These are phyloP conservation scores for Rhynchosporium agropyri DNA, from an alignment of 2,329 filamentous ascomycete genomes.

Conservation along the genomic window DNA sequence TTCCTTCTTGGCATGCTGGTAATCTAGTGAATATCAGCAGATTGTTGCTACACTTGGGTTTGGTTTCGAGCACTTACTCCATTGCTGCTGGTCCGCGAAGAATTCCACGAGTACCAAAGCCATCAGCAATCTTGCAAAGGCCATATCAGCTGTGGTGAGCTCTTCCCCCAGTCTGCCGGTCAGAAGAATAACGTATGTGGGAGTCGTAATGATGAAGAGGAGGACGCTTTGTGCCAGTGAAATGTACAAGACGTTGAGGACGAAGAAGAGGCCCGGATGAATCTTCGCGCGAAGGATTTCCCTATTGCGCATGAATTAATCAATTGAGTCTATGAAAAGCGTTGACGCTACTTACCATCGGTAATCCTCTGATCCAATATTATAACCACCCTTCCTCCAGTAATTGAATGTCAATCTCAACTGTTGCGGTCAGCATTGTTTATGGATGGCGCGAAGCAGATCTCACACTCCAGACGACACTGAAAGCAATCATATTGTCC, in stretches of 20 bases:
- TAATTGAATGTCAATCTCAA: slow-evolving; percentile 91
- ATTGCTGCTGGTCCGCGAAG: slow-evolving; percentile 91
- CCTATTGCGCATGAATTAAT: slow-evolving; percentile 48
- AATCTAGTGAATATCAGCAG: slow-evolving; percentile 53
- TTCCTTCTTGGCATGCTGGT: slow-evolving; percentile 75
- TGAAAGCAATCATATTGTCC: slow-evolving; percentile 72
- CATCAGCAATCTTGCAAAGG: slow-evolving; percentile 58
- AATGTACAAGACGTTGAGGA: slow-evolving; percentile 91
- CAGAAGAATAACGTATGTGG: slow-evolving; percentile 82
- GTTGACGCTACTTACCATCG: slow-evolving; percentile 62
- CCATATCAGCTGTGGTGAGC: slow-evolving; percentile 56
- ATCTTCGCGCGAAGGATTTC: slow-evolving; percentile 69
- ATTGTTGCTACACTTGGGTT: slow-evolving; percentile 8
- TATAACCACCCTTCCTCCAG: slow-evolving; percentile 92
- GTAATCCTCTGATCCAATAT: slow-evolving; percentile 89
- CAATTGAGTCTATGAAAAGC: not conserved
- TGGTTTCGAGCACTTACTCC: slow-evolving; percentile 59
- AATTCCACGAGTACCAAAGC: slow-evolving; percentile 67
- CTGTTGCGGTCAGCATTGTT: slow-evolving; percentile 47
- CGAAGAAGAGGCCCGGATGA: slow-evolving; percentile 66
- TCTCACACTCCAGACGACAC: slow-evolving; percentile 77
- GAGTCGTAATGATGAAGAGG: slow-evolving; percentile 76
- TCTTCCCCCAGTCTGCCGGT: slow-evolving; percentile 63
- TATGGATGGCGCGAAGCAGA: not conserved
- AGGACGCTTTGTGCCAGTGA: slow-evolving; percentile 80